Evolutionary conservation across 805 yeast species (phyloP).

Genomic region (Candida saitoana): DNA sequence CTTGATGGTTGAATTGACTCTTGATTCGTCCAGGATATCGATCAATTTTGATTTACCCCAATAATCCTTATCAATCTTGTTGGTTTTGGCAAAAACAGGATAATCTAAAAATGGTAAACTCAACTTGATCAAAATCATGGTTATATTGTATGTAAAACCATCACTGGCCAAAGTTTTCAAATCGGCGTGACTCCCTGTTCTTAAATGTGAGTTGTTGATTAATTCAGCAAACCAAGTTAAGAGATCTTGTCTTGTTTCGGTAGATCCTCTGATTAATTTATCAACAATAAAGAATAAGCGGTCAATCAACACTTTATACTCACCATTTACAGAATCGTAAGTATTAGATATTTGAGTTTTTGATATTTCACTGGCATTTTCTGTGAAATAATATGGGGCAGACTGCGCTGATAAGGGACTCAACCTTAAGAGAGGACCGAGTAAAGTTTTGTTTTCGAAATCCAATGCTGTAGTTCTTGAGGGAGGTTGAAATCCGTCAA

Average conservation of each 20-base stretch:
- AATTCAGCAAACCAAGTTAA: constrained; percentile 67
- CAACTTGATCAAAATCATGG: constrained; percentile 61
- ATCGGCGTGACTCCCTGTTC: constrained; percentile 82
- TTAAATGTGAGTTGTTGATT: constrained; percentile 77
- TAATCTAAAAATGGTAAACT: constrained; percentile 79
- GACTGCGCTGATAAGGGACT: constrained; percentile 66
- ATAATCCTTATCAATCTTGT: constrained; percentile 71
- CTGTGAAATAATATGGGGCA: constrained; percentile 43
- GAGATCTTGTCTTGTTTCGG: constrained; percentile 57
- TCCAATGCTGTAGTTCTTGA: constrained; percentile 41
- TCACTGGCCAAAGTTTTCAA: constrained; percentile 64
- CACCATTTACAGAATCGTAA: constrained; percentile 59
- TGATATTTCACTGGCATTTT: constrained; percentile 17
- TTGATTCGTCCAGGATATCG: constrained; percentile 76
- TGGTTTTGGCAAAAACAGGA: constrained; percentile 59
- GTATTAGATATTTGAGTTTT: constrained; percentile 43
- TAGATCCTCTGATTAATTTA: constrained; percentile 70
- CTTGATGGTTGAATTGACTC: constrained; percentile 68
- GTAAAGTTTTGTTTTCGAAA: constrained; percentile 57
- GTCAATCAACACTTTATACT: constrained; percentile 55
- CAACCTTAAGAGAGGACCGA: constrained; percentile 74
- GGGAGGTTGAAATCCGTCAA: constrained; percentile 51
- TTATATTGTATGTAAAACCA: constrained; percentile 76
- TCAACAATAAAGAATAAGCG: constrained; percentile 68
- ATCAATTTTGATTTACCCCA: constrained; percentile 52